Evolutionary conservation across 2,329 filamentous ascomycete genomes (phyloP), one percentile per base, ranked within the genome.

Genomic region (Phialophora tarda): DNA sequence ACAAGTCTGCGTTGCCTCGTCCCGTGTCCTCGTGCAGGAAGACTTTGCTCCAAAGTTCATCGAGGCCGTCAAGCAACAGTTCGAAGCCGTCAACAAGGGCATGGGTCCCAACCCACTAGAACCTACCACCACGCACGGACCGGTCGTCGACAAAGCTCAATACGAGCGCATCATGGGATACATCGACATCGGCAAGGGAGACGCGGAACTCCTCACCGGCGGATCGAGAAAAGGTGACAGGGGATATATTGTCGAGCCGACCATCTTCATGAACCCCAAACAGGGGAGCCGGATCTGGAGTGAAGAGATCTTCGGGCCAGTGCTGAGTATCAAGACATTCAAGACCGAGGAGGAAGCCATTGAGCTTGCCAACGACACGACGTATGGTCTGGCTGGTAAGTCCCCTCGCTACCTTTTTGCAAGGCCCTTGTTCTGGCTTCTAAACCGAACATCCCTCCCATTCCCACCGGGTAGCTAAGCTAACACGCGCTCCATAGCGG

Each of bases 71-170:
- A 74, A 77, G 63, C 67, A 70, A 7, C 84, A 88, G 59, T 82
- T 88, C 21, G 79, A 82, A 54, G 83, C 88, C 69, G 85, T 86
- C 34, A 85, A 87, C 59, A 82, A 92, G 11, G 90, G 90, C 63
- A 80, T 85, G 65, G 81, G 90, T 64, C 81, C 83, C 66, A 86
- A 92, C 73, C 90, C 89, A 0, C 92, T 91, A 75, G 82, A 84
- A 4, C 85, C 89, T 69, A 82, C 81, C 32, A 80, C 79, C 1
- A 78, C 73, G 71, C 77, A 80, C 28, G 80, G 81, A 2, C 81
- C 82, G 0, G 78, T 81, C 61, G 78, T 81, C 4, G 79, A 79
- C 12, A 78, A 78, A 30, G 72, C 74, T 0, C 81, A 83, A 66
- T 81, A 79, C 59, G 79, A 83, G 28, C 72, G 75, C 2, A 76